Evolutionary conservation across 2,329 filamentous ascomycete species (phyloP).

Genomic region (Fusarium bactridioides): DNA sequence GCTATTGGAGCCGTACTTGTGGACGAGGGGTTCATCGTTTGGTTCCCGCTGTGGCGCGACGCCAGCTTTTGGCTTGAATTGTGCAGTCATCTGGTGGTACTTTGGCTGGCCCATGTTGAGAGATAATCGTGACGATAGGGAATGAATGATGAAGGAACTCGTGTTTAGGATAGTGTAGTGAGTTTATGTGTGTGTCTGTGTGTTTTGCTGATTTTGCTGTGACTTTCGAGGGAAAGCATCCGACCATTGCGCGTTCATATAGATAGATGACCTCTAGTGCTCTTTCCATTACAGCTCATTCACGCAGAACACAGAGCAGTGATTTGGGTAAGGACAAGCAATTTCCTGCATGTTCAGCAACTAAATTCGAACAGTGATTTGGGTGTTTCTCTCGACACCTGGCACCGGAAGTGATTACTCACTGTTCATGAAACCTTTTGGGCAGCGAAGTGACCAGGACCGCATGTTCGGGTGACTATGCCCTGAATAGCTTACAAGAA

Average conservation of each 20-base stretch:
- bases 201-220: background rate
- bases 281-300: background rate
- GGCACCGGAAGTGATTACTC: background rate
- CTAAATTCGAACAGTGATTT: background rate
- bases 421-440: background rate
- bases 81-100: background rate
- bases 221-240: no score
- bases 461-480: no score
- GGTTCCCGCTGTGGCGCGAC: background rate
- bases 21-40: background rate
- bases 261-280: background rate
- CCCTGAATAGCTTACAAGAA: no score
- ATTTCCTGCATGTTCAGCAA: background rate
- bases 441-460: background rate
- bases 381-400: background rate
- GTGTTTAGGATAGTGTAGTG: background rate
- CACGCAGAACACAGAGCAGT: fast-evolving
- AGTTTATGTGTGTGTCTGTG: no score
- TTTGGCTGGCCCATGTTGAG: background rate
- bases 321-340: background rate
- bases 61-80: background rate
- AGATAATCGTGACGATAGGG: background rate
- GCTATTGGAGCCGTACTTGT: background rate
- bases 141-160: fast-evolving
- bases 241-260: background rate